Percentiles rank a stretch among this genome's conserved stretches.
These are phyloP conservation scores for Fraxinus cuspidata DNA, from an alignment of 257 asterid species.

Conservation along the genomic window DNA sequence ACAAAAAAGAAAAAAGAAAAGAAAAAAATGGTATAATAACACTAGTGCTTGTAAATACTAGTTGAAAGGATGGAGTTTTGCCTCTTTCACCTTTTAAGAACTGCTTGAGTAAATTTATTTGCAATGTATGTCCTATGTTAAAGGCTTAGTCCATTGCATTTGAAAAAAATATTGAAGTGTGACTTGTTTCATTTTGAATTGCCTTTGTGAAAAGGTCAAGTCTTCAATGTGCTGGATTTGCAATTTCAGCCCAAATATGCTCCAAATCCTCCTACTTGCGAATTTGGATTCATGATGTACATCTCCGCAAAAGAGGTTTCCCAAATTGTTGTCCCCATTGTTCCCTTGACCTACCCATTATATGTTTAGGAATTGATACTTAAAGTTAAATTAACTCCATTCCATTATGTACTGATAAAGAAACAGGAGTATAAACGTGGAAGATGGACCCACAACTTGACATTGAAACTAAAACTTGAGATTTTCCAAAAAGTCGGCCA, in stretches of 20 bases:
- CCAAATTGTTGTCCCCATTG: too few species aligned
- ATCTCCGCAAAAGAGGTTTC: too few species aligned
- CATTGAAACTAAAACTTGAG: too few species aligned
- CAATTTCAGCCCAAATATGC: background rate
- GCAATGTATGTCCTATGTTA: background rate
- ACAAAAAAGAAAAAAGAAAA: background rate
- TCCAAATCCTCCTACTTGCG: background rate
- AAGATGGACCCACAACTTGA: too few species aligned
- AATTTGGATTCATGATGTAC: background rate
- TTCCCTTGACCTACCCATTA: too few species aligned
- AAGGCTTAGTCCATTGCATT: too few species aligned
- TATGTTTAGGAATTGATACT: too few species aligned
- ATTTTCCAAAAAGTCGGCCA: too few species aligned
- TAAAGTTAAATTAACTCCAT: too few species aligned
- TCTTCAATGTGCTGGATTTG: background rate
- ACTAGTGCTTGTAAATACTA: background rate
- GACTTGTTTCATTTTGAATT: background rate
- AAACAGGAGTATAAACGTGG: too few species aligned
- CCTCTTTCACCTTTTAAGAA: background rate
- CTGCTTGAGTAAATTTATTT: background rate
- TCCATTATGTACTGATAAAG: too few species aligned
- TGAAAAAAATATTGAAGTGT: background rate
- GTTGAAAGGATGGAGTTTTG: background rate
- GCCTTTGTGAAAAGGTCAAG: background rate
- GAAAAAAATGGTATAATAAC: background rate